A percentile compares a stretch with the other conserved stretches of the same genome.
Conservation (phyloP, 176 grass and related monocot species). For the Carex kokanica region DNA sequence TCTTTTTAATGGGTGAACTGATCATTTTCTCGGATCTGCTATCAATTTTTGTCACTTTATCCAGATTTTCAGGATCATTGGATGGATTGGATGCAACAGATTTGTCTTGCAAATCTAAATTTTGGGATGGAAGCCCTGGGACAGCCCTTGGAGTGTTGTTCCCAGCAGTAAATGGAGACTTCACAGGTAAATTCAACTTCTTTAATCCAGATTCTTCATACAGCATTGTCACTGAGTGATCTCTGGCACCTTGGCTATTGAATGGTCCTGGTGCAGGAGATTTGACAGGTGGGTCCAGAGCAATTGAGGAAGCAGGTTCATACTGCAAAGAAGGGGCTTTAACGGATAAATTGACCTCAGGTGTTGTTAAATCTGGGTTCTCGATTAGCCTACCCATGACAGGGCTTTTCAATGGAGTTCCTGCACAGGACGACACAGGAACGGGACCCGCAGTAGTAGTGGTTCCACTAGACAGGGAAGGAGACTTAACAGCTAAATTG, state of each 20-base stretch:
- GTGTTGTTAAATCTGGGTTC: background rate
- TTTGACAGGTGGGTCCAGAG: slow-evolving; percentile 34
- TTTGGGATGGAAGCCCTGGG: background rate
- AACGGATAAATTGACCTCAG: slow-evolving; percentile 4
- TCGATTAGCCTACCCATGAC: background rate
- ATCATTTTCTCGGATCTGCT: slow-evolving; percentile 5
- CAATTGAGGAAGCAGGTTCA: slow-evolving; percentile 21
- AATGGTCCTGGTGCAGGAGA: background rate
- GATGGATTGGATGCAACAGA: background rate
- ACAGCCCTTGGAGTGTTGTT: background rate
- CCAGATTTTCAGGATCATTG: background rate
- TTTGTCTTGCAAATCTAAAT: background rate
- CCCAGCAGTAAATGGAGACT: background rate
- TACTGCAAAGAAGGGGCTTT: background rate
- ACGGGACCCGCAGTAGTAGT: background rate
- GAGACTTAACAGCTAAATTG: background rate
- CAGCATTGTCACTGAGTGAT: background rate
- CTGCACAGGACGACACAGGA: background rate
- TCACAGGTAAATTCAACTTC: background rate
- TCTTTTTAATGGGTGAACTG: slow-evolving; percentile 17
- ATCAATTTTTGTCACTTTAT: background rate
- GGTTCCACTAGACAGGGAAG: background rate
- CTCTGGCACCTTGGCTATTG: slow-evolving; percentile 9
- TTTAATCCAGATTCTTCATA: background rate
- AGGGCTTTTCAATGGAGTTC: background rate